Evolutionary conservation across 2,329 filamentous ascomycete species (phyloP).

Genomic region (Lasiodiplodia citricola): DNA sequence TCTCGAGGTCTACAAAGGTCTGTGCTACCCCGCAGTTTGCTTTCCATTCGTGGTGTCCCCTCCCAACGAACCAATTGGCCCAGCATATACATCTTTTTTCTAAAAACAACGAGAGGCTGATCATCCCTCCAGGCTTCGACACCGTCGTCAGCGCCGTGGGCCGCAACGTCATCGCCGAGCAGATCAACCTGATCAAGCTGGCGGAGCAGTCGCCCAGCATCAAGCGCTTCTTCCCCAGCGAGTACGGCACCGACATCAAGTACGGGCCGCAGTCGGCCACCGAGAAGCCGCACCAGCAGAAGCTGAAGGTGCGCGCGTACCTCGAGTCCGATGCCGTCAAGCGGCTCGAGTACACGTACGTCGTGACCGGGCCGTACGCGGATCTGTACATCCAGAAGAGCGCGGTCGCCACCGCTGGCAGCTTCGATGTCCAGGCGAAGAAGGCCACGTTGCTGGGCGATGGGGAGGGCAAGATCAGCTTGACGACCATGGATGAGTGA

Average conservation of each 20-base stretch:
- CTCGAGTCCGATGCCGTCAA: constrained; percentile 41
- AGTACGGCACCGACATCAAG: constrained; percentile 71
- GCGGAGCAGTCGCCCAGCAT: constrained; percentile 62
- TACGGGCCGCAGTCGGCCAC: constrained; percentile 62
- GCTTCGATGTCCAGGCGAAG: constrained; percentile 63
- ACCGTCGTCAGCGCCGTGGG: constrained; percentile 71
- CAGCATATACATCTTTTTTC: background rate
- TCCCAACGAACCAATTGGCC: background rate
- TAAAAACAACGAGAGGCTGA: background rate
- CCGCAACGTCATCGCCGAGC: constrained; percentile 64
- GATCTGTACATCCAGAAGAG: constrained; percentile 63
- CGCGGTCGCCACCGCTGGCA: constrained; percentile 54
- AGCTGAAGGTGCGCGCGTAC: constrained; percentile 69
- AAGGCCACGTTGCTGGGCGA: constrained; percentile 67
- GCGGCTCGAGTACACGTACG: constrained; percentile 64
- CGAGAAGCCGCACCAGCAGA: constrained; percentile 72
- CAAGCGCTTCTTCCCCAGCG: constrained; percentile 69
- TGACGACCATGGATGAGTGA: constrained; percentile 75
- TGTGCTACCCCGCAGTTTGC: constrained; percentile 14
- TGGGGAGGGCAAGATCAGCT: constrained; percentile 61
- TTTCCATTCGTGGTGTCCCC: background rate
- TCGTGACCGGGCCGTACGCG: constrained; percentile 73
- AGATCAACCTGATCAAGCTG: constrained; percentile 66
- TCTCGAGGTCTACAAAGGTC: constrained; percentile 60
- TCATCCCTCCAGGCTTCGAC: constrained; percentile 56